Evolutionary conservation across 495 filamentous ascomycete species (phyloP).

Genomic region (Trypethelium eluteriae): DNA sequence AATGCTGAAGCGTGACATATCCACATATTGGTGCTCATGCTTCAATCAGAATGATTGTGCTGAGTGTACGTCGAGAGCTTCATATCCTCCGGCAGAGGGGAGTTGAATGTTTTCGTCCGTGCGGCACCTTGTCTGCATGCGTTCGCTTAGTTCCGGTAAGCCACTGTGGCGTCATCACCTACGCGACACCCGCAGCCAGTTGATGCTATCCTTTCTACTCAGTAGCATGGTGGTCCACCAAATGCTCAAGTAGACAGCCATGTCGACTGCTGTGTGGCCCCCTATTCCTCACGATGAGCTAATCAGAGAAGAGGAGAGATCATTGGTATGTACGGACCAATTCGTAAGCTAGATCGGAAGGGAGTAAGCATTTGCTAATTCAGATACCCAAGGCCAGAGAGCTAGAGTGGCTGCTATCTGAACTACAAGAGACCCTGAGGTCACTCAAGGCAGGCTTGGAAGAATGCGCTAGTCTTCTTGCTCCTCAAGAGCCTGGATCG

Average conservation of each 20-base stretch:
- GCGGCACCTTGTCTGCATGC: neutral
- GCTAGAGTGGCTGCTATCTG: constrained; percentile 76
- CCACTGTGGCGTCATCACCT: neutral
- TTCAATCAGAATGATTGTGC: too few species aligned
- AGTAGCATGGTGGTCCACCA: too few species aligned
- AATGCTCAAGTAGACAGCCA: constrained; percentile 29
- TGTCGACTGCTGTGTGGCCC: constrained; percentile 74
- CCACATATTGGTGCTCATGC: too few species aligned
- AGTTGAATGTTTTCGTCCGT: neutral
- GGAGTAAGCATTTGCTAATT: constrained; percentile 9
- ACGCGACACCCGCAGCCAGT: neutral
- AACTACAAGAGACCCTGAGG: constrained; percentile 66
- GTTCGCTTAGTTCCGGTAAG: neutral
- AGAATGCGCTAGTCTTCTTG: constrained; percentile 77
- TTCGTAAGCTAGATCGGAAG: neutral
- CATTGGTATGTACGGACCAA: constrained; percentile 48
- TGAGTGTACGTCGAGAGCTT: too few species aligned
- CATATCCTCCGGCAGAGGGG: too few species aligned
- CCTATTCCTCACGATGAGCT: constrained; percentile 57
- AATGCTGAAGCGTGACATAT: too few species aligned
- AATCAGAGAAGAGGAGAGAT: constrained; percentile 57
- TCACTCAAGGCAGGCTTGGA: constrained; percentile 76
- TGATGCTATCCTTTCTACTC: too few species aligned
- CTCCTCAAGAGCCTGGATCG: constrained; percentile 70
- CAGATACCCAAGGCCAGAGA: constrained; percentile 56